Base-by-base conservation (phyloP, 441 rosid species). In the Melastoma candidum region DNA sequence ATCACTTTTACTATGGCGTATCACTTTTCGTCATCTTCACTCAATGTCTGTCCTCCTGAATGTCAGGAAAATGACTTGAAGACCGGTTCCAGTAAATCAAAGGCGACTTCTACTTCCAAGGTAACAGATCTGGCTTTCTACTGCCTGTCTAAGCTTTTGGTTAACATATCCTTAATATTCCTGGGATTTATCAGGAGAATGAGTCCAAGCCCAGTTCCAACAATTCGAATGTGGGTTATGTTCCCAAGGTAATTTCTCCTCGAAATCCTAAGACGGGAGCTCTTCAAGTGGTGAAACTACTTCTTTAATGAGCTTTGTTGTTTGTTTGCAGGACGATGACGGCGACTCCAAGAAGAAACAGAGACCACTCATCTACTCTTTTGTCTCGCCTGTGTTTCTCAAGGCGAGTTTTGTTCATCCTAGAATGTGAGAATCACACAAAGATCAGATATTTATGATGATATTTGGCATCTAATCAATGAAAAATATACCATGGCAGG, bases 371-470 rank as follows among this genome's bases (percentile, higher is more conserved):
- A 46, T 61, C 27, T 27, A 45, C 25, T 5, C 32, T 10, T 32
- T 61, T 14, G 39, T 61, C 58, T 32, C 65, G 26, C 65, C 58
- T 26, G 46, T 61, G 47, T 61, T 53, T 32, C 26, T 61, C 11
- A 61, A 61, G 65, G 65, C 47, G 45, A 14, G 29, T 12, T 14
- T 43, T 29, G 12, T 11, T 9, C n/a, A 9, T 11, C 13, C n/a
- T 61, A 22, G 8, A 8, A n/a, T 14, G 41, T 0, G 29, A 10
- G 17, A 4, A 32, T 32, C 8, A 4, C 8, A 4, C 8, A 8
- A 32, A 32, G 41, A 32, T 32, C 41, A 8, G 8, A 4, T 8
- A 32, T 32, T 32, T 32, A 6, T 4, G 41, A 32, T 32, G 8
- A 32, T 4, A 32, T 32, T 32, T 32, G 41, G 7, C 41, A 32